Percentiles rank a stretch among this genome's conserved stretches.
Evolutionary conservation across 192 early-diverging fungal genomes (phyloP).

Genomic region (Backusella tarrabulga): DNA sequence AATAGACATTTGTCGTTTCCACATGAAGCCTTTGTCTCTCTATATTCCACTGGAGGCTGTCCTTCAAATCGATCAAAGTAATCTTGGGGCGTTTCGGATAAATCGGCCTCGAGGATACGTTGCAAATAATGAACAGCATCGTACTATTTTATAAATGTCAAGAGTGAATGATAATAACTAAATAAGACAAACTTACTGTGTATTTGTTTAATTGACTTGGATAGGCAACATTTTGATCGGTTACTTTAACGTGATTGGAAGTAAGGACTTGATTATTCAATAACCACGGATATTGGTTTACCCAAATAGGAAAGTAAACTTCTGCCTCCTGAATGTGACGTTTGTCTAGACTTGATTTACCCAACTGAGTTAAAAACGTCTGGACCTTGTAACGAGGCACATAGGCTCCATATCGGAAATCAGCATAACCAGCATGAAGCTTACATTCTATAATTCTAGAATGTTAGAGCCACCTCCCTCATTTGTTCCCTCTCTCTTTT

Average conservation of each 20-base stretch:
- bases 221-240: slow-evolving; percentile 25
- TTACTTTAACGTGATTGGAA: slow-evolving; percentile 41
- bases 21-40: slow-evolving; percentile 50
- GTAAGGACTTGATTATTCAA: slow-evolving; percentile 40
- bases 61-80: slow-evolving; percentile 46
- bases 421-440: slow-evolving; percentile 55
- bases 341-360: slow-evolving; percentile 45
- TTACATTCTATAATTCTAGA: slow-evolving; percentile 31
- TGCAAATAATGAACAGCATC: slow-evolving; percentile 51
- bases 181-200: background rate
- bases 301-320: slow-evolving; percentile 59
- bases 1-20: slow-evolving; percentile 54
- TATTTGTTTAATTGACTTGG: background rate
- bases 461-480: background rate
- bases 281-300: slow-evolving; percentile 59
- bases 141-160: slow-evolving; percentile 23
- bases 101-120: slow-evolving; percentile 37
- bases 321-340: slow-evolving; percentile 46
- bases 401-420: slow-evolving; percentile 52
- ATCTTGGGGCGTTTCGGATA: slow-evolving; percentile 38
- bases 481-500: background rate
- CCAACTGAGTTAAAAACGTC: slow-evolving; percentile 49
- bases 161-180: background rate
- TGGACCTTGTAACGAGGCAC: slow-evolving; percentile 48
- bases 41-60: slow-evolving; percentile 37